A percentile compares a stretch with the other conserved stretches of the same genome.
Conservation (phyloP, 208 protist genomes). For the Leishmania aethiopica region DNA sequence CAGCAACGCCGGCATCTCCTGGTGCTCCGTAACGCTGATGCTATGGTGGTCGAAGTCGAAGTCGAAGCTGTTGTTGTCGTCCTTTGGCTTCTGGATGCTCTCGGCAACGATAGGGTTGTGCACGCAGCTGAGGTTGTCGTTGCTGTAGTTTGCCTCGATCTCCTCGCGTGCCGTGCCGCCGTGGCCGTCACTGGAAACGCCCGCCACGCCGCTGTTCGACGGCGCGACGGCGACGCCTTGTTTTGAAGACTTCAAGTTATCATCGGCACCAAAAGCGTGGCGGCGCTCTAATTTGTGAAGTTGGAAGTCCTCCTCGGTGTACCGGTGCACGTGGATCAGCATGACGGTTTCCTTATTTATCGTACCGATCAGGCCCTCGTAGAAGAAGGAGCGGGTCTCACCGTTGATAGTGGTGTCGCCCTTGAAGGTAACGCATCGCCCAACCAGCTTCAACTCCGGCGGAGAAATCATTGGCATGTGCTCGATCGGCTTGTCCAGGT, state of each 20-base stretch:
- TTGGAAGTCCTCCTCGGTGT: constrained; percentile 71
- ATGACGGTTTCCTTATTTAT: constrained; percentile 81
- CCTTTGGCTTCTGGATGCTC: background rate
- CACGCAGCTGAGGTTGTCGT: background rate
- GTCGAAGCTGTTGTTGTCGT: constrained; percentile 13
- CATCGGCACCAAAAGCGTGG: constrained; percentile 1
- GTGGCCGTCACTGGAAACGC: too few species aligned
- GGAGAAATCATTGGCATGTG: constrained; percentile 55
- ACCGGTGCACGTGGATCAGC: constrained; percentile 73
- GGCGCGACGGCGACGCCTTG: too few species aligned
- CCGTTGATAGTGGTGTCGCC: constrained; percentile 60
- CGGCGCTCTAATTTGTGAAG: constrained; percentile 29
- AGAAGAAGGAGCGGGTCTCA: constrained; percentile 50
- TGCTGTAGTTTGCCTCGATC: constrained; percentile 3
- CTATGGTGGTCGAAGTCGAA: constrained; percentile 14
- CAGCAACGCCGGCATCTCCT: constrained; percentile 12
- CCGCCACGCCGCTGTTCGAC: background rate
- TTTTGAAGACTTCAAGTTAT: background rate
- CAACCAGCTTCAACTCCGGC: constrained; percentile 84
- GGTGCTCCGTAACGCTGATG: background rate
- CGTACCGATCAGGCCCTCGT: constrained; percentile 73
- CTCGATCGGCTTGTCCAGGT: constrained; percentile 53
- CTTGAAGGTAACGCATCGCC: constrained; percentile 72
- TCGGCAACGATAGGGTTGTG: background rate
- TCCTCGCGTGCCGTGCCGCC: constrained; percentile 22